phyloP scores from a whole-genome alignment of 2,329 filamentous ascomycete genomes.

The Colletotrichum graminicola region DNA sequence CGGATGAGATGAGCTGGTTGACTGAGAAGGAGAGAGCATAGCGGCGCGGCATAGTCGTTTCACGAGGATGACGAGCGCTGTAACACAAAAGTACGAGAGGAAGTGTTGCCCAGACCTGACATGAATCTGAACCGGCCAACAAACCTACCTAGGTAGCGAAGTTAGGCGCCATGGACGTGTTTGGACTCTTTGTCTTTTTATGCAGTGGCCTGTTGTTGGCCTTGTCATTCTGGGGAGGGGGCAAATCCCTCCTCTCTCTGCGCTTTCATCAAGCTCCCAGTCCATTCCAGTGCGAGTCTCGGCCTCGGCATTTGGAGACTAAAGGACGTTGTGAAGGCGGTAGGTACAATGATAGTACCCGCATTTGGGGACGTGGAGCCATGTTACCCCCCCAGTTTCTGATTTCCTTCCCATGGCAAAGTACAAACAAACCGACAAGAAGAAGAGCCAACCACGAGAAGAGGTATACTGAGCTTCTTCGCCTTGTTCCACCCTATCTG shows the following conservation, averaged over 20 bases:
- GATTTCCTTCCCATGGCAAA: too few relatives aligned
- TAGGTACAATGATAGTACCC: background rate
- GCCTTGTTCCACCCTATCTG: constrained; percentile 18
- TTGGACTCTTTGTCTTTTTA: background rate
- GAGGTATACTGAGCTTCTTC: background rate
- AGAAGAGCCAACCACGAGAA: background rate
- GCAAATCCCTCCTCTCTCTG: constrained; percentile 29
- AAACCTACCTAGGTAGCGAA: constrained; percentile 15
- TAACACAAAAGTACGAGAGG: background rate
- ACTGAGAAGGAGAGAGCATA: background rate
- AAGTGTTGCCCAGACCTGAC: background rate
- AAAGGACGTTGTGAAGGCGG: too few relatives aligned
- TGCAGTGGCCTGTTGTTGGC: background rate
- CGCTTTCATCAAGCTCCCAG: constrained; percentile 25
- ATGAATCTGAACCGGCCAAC: constrained; percentile 7
- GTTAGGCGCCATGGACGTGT: constrained; percentile 19
- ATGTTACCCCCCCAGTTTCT: too few relatives aligned
- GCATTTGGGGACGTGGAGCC: constrained; percentile 38
- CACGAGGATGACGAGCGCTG: background rate
- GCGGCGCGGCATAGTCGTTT: background rate
- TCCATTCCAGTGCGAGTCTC: constrained; percentile 26
- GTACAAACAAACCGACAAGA: background rate
- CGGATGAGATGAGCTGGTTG: background rate
- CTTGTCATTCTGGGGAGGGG: background rate
- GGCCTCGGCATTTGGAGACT: constrained; percentile 39